These are phyloP conservation scores for Fusarium sambucinum DNA, from an alignment of 2,329 filamentous ascomycete species.

Conservation along the genomic window DNA sequence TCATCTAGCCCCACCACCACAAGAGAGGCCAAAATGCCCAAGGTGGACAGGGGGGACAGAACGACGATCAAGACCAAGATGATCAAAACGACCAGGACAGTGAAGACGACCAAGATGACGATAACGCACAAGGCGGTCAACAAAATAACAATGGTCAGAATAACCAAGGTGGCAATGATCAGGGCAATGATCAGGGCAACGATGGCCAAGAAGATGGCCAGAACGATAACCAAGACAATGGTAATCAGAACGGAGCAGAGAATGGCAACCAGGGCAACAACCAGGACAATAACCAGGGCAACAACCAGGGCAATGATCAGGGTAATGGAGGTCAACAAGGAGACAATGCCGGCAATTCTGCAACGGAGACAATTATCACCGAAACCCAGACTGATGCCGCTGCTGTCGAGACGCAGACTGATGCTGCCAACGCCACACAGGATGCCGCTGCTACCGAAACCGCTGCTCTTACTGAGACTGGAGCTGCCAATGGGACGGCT, in stretches of 20 bases:
- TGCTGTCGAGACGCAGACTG: background rate
- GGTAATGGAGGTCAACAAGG: background rate
- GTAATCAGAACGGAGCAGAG: background rate
- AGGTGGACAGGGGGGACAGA: background rate
- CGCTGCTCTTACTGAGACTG: background rate
- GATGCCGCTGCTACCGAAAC: slow-evolving; percentile 10
- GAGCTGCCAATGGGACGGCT: background rate
- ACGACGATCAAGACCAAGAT: background rate
- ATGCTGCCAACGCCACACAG: background rate
- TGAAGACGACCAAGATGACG: background rate
- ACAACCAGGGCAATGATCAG: background rate
- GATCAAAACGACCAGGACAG: background rate
- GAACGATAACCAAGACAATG: background rate
- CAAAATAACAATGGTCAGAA: background rate
- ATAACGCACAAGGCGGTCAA: background rate
- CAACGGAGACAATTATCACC: background rate
- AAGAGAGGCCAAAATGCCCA: background rate
- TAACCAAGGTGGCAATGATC: background rate
- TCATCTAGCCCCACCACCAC: background rate
- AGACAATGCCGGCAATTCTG: background rate
- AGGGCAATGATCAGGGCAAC: no score
- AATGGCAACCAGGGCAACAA: background rate
- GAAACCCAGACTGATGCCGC: background rate
- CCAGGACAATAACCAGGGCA: background rate
- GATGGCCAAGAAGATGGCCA: background rate